Evolutionary conservation across 2,329 filamentous ascomycete species (phyloP), one percentile per base, ranked within the genome.

Genomic region (Dactylellina cionopaga): DNA sequence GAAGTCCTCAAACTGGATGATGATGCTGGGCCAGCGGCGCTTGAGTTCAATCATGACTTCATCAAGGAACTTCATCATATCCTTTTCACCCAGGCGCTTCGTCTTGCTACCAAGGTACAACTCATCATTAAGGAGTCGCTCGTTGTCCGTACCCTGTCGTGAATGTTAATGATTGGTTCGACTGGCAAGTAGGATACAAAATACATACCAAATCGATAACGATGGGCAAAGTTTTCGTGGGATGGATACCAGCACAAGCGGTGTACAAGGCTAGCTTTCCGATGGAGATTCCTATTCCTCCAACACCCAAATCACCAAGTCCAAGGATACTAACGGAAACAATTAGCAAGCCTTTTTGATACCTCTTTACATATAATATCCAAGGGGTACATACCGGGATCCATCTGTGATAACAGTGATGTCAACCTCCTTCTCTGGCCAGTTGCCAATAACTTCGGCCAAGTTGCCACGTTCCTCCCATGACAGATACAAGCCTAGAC

Each of bases 381-480:
- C n/a, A n/a, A n/a, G n/a, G n/a, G n/a, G n/a, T 43, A 33, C 52
- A 65, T 72, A 72, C 68, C 95, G 90, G 51, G 93, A 97, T 74
- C 95, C 95, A 80, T 99, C 95, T 13, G 95, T 98, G 77, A 99
- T 89, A 80, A 96, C 93, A 79, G 92, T 96, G 79, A 99, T 99
- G 81, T 97, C 92, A 29, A 96, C 94, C 75, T 92, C 88, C 75
- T 86, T 82, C 80, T 95, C 90, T 25, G 92, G 92, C 95, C 95
- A 99, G 82, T 98, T 98, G 79, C 88, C 85, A 76, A 98, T 88
- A 80, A 98, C 93, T 46, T 90, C 89, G 78, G 88, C 88, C 75
- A 98, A 91, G 74, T 94, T 92, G 79, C 93, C 95, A 75, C 91
- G 89, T 84, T 99, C 94, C 82, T 92, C 91, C 82, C 92, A 97